A percentile compares a stretch with the other conserved stretches of the same genome.
These are phyloP conservation scores for Mycena rebaudengoi DNA, from an alignment of 768 basidiomycete species.

Conservation along the genomic window DNA sequence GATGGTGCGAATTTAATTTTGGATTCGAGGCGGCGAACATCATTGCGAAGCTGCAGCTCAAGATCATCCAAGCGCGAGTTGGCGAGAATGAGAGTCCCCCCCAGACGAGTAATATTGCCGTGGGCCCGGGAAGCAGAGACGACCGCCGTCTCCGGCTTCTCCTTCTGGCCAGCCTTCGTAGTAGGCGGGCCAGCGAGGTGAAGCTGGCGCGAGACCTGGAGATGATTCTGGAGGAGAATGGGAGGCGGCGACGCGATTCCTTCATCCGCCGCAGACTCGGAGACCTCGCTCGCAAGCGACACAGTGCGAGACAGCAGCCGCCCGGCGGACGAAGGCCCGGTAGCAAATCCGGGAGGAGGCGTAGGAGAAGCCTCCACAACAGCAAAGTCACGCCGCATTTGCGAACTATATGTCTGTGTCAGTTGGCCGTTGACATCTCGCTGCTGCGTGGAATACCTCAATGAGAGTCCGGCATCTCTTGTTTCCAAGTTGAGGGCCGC, in stretches of 20 bases:
- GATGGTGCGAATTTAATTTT: too few relatives aligned
- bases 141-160: background rate
- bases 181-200: slow-evolving; percentile 1
- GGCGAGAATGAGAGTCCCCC: background rate
- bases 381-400: background rate
- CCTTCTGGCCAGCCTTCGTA: background rate
- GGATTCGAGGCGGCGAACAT: too few relatives aligned
- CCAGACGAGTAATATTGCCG: background rate
- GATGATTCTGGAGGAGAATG: background rate
- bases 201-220: background rate
- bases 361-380: background rate
- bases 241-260: background rate
- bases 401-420: background rate
- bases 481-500: background rate
- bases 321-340: background rate
- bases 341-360: background rate
- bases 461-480: background rate
- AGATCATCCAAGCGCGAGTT: background rate
- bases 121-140: background rate
- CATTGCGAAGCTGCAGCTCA: too few relatives aligned
- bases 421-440: background rate
- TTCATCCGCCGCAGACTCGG: background rate
- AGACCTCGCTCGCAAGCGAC: background rate
- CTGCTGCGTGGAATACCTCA: background rate
- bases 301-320: background rate